Evolutionary conservation across 805 yeast genomes (phyloP).

Genomic region (Schwanniomyces occidentalis): DNA sequence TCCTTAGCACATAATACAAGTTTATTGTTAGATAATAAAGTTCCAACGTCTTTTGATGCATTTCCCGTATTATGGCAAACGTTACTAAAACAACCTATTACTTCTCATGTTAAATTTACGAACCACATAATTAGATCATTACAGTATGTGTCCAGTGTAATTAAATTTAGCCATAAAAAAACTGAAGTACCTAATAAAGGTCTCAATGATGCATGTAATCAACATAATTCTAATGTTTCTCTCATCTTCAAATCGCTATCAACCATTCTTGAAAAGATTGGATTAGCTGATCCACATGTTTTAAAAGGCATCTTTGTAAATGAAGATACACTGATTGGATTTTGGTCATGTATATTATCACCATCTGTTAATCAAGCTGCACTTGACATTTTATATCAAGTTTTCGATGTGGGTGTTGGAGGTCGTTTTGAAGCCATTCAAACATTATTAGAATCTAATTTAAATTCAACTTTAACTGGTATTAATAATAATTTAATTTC

Average conservation of each 20-base stretch:
- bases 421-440: slow-evolving; percentile 79
- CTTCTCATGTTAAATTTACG: slow-evolving; percentile 12
- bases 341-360: slow-evolving; percentile 75
- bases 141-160: slow-evolving; percentile 15
- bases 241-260: slow-evolving; percentile 20
- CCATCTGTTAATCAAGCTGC: slow-evolving; percentile 69
- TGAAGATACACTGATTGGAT: slow-evolving; percentile 51
- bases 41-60: slow-evolving; percentile 31
- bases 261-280: slow-evolving; percentile 29
- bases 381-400: slow-evolving; percentile 68
- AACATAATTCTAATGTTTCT: slow-evolving; percentile 32
- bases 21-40: slow-evolving; percentile 15
- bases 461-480: slow-evolving; percentile 49
- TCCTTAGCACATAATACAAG: slow-evolving; percentile 29
- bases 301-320: slow-evolving; percentile 24
- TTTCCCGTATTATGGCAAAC: slow-evolving; percentile 34
- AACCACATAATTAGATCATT: slow-evolving; percentile 16
- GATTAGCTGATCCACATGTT: slow-evolving; percentile 28
- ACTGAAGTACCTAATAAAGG: slow-evolving; percentile 16
- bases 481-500: slow-evolving; percentile 46
- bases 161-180: slow-evolving; percentile 26
- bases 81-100: slow-evolving; percentile 14
- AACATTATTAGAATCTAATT: slow-evolving; percentile 45
- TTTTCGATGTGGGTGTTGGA: slow-evolving; percentile 60
- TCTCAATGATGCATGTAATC: slow-evolving; percentile 23